These are phyloP conservation scores for Ligustrum vulgare DNA, from an alignment of 257 asterid genomes.

Conservation along the genomic window DNA sequence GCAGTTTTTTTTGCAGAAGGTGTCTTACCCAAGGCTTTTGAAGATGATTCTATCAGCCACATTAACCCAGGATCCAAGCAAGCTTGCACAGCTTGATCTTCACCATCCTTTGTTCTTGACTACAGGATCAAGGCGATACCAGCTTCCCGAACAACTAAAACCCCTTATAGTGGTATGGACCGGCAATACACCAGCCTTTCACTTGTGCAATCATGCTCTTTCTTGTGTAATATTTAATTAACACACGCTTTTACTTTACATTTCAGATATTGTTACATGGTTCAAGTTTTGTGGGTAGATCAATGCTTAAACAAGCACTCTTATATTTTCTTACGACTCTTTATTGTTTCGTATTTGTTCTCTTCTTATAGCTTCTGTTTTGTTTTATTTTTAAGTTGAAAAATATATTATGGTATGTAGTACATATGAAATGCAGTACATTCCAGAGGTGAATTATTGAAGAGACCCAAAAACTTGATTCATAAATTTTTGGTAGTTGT, in stretches of 20 bases:
- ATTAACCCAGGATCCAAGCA: conserved; percentile 92
- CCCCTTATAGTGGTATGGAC: conserved; percentile 77
- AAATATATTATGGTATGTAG: not conserved
- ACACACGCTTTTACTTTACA: not conserved
- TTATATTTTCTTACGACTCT: not conserved
- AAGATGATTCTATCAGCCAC: conserved; percentile 95
- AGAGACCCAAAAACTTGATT: conserved; percentile 1
- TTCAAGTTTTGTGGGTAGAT: not conserved
- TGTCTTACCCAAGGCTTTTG: conserved; percentile 70
- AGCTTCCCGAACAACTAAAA: conserved; percentile 71
- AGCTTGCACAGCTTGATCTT: conserved; percentile 83
- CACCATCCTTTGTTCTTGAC: conserved; percentile 87
- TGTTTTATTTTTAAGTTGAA: not conserved
- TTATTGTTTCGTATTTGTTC: not conserved
- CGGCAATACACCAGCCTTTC: not conserved
- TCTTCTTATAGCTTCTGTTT: not conserved
- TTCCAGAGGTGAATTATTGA: not conserved
- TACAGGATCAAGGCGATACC: conserved; percentile 69
- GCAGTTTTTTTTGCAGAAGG: too few relatives aligned
- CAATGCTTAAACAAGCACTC: not conserved
- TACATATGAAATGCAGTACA: not conserved
- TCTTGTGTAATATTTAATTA: conserved; percentile 13
- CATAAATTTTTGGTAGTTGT: not conserved
- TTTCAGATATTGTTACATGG: not conserved
- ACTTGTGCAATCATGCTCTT: conserved; percentile 10